Evolutionary conservation across 495 filamentous ascomycete species (phyloP), one percentile per base, ranked within the genome.

Genomic region (Penicillium malachiteum): DNA sequence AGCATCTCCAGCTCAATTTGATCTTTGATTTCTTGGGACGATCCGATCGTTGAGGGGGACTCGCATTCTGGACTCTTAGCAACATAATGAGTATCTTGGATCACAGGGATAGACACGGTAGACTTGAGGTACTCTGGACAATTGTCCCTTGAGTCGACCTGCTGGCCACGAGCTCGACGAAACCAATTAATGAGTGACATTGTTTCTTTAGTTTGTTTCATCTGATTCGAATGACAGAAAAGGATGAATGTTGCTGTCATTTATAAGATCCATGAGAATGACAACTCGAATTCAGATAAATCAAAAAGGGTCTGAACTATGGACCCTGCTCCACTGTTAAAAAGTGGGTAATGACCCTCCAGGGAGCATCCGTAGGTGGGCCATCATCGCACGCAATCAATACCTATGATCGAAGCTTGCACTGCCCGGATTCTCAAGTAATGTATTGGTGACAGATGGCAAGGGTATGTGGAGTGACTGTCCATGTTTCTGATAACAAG

Each of bases 21-120:
- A 9, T 62, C 46, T 47, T 70, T 58, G 10, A 44, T 61, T 2
- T 59, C 63, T 35, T 53, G 52, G 10, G 63, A 65, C 0, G 67
- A 63, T 7, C 48, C 46, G 1, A 42, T 58, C 26, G 50, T 58
- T 11, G 58, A 52, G 11, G 59, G 18, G 32, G 56, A 50, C 13
- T 60, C 39, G 32, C 50, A 14, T 26, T 50, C 38, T 39, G 57
- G 54, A n/a, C 44, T 52, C 1, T 47, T 35, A 10, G 55, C 18
- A 18, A 32, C 45, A 1, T 30, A 31, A 18, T 13, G 40, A 34
- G 13, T 21, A 17, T 5, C 39, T 3, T 52, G 48, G 11, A 56
- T 62, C 13, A 55, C 64, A 13, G 62, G 55, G 18, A 57, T 58
- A 16, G 63, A 67, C 32, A 59, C 32, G 16, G 60, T 62, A 32